A percentile compares a stretch with the other conserved stretches of the same genome.
Evolutionary conservation across 345 rosid genomes (phyloP).

Genomic region (Stellera chamaejasme): DNA sequence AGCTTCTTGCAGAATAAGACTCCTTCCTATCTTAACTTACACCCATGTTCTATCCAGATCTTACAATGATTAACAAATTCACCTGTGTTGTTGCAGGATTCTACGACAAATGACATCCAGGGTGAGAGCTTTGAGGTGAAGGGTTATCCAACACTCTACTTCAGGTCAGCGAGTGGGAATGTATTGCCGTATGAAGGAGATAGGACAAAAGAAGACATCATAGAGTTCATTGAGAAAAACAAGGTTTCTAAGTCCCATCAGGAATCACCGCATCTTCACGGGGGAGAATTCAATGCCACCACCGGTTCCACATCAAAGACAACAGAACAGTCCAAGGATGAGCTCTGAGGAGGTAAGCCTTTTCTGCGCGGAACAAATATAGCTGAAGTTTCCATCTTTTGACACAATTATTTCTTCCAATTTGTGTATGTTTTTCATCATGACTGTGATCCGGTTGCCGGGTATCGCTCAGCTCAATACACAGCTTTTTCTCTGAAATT

Average conservation of each 20-base stretch:
- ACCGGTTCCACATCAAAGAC: too few relatives aligned
- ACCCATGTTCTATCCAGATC: not conserved
- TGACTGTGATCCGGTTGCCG: not conserved
- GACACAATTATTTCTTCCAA: too few relatives aligned
- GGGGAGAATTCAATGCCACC: too few relatives aligned
- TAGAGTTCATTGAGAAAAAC: constrained; percentile 79
- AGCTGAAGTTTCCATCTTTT: too few relatives aligned
- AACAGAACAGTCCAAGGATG: constrained; percentile 30
- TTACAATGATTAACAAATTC: not conserved
- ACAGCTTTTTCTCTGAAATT: too few relatives aligned
- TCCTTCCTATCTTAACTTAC: too few relatives aligned
- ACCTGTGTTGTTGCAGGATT: constrained; percentile 41
- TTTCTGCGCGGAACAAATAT: not conserved
- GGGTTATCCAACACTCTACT: constrained; percentile 84
- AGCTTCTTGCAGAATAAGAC: too few relatives aligned
- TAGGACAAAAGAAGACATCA: constrained; percentile 76
- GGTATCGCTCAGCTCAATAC: too few relatives aligned
- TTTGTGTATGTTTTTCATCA: too few relatives aligned
- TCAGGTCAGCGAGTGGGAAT: constrained; percentile 65
- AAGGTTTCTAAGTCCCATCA: constrained; percentile 32
- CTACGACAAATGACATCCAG: constrained; percentile 77
- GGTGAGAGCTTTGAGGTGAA: constrained; percentile 57
- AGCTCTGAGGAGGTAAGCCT: constrained; percentile 37
- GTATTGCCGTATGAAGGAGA: constrained; percentile 52
- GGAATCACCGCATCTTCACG: constrained; percentile 15